phyloP scores from a whole-genome alignment of 2,329 filamentous ascomycete species.

The Elsinoe batatas region DNA sequence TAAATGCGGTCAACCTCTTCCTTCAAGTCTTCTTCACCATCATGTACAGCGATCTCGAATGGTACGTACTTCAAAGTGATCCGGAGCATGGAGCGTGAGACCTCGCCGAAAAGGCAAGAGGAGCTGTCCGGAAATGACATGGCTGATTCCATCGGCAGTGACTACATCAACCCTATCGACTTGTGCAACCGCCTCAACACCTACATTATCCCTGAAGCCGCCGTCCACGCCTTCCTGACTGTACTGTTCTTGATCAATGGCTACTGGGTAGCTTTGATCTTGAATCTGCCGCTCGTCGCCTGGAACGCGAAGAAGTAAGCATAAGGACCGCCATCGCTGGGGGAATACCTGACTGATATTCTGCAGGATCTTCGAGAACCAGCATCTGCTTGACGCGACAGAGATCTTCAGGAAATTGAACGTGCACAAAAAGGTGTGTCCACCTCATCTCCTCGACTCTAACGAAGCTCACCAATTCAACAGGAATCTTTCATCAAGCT shows the following conservation, averaged over 20 bases:
- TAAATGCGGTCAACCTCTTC: conserved; percentile 99
- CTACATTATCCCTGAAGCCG: conserved; percentile 97
- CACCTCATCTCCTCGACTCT: conserved; percentile 1
- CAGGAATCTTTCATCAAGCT: conserved; percentile 99
- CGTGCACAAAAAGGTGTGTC: conserved; percentile 85
- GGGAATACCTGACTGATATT: conserved; percentile 25
- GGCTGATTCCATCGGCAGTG: conserved; percentile 44
- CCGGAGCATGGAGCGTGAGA: background rate
- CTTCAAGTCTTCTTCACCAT: conserved; percentile 99
- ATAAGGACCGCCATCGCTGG: background rate
- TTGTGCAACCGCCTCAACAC: conserved; percentile 99
- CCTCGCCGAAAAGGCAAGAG: background rate
- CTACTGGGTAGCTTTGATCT: conserved; percentile 87
- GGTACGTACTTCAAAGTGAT: conserved; percentile 49
- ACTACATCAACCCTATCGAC: conserved; percentile 99
- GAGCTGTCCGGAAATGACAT: background rate
- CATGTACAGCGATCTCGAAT: conserved; percentile 99
- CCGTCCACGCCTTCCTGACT: conserved; percentile 91
- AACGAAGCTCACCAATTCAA: conserved; percentile 14
- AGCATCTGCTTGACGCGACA: conserved; percentile 90
- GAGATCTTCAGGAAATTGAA: conserved; percentile 99
- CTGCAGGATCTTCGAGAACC: conserved; percentile 85
- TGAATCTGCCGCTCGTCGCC: conserved; percentile 83
- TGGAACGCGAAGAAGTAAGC: conserved; percentile 98
- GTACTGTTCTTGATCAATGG: conserved; percentile 96